Percentiles rank a stretch among this genome's conserved stretches.
These are phyloP conservation scores for Candida tropicalis DNA, from an alignment of 1,139 yeast species.

Conservation along the genomic window DNA sequence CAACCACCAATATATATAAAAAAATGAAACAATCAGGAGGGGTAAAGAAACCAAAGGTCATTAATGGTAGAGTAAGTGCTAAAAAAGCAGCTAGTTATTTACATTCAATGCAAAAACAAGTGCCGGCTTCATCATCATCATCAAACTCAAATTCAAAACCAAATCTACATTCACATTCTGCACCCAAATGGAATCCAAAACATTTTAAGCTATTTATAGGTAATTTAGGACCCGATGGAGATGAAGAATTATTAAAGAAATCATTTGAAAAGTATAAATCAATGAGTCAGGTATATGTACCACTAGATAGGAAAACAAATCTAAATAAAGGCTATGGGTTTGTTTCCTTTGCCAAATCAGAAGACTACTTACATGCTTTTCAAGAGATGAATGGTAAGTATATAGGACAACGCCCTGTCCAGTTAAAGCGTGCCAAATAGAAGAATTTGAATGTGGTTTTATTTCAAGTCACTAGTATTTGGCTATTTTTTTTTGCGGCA, in stretches of 20 bases:
- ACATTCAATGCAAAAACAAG: conserved; percentile 20
- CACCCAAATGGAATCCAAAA: conserved; percentile 63
- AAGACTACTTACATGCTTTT: conserved; percentile 69
- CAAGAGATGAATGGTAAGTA: conserved; percentile 78
- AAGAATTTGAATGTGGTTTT: neutral
- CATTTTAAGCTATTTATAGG: conserved; percentile 78
- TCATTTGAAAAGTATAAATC: conserved; percentile 57
- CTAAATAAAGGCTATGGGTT: conserved; percentile 70
- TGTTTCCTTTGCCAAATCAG: conserved; percentile 62
- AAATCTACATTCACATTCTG: conserved; percentile 22
- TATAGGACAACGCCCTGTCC: conserved; percentile 74
- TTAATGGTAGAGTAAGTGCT: conserved; percentile 11
- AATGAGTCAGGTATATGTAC: conserved; percentile 58
- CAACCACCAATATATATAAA: neutral
- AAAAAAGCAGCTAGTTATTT: conserved; percentile 45
- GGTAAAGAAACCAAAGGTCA: conserved; percentile 16
- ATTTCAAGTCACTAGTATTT: neutral
- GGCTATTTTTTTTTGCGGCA: conserved; percentile 4
- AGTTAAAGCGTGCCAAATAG: conserved; percentile 66
- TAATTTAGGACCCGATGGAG: conserved; percentile 69
- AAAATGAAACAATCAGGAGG: conserved; percentile 14
- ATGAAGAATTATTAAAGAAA: conserved; percentile 51
- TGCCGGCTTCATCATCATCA: conserved; percentile 6
- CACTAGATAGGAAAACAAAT: conserved; percentile 44
- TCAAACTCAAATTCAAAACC: neutral